Evolutionary conservation across 768 basidiomycete genomes (phyloP).

Genomic region (Panaeolus papilionaceus): DNA sequence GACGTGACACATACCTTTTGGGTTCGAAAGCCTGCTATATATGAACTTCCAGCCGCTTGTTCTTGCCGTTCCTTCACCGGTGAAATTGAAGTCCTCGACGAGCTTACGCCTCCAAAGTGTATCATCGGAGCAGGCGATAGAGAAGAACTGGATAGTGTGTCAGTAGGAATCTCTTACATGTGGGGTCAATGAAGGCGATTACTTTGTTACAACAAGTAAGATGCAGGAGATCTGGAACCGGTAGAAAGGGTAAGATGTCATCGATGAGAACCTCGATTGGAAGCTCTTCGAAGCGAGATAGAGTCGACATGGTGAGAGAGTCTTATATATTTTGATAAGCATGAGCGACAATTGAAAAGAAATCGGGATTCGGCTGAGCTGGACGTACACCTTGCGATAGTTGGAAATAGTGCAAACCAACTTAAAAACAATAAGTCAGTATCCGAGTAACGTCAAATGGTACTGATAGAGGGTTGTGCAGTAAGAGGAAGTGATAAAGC

Average conservation of each 20-base stretch:
- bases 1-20: conserved; percentile 59
- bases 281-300: conserved; percentile 41
- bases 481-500: background rate
- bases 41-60: conserved; percentile 82
- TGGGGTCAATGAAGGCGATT: background rate
- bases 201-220: conserved; percentile 69
- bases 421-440: background rate
- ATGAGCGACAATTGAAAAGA: background rate
- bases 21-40: conserved; percentile 71
- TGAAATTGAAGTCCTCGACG: conserved; percentile 78
- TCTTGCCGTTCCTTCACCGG: conserved; percentile 72
- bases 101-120: conserved; percentile 81
- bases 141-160: conserved; percentile 52
- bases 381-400: background rate
- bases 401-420: background rate
- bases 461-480: background rate
- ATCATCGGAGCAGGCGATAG: conserved; percentile 67
- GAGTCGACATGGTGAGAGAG: conserved; percentile 7
- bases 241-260: conserved; percentile 65
- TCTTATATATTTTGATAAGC: background rate
- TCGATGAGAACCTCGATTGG: conserved; percentile 84
- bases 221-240: conserved; percentile 58
- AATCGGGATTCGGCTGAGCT: background rate
- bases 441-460: background rate
- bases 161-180: background rate